Evolutionary conservation across 1,284 basidiomycete genomes (phyloP).

Genomic region (Ustilago crameri): DNA sequence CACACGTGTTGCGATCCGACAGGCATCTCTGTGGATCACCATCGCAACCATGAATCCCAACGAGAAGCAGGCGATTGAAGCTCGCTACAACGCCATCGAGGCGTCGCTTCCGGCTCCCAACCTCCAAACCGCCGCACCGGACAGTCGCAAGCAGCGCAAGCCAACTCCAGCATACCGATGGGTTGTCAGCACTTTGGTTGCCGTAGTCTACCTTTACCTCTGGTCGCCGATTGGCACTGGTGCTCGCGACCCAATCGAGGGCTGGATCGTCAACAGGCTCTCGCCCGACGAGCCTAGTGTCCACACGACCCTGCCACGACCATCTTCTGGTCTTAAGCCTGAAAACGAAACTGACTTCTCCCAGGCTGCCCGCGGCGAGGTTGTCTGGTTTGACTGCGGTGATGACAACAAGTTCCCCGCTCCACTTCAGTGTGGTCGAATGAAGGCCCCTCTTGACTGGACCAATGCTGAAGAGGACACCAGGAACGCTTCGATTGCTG

Average conservation of each 20-base stretch:
- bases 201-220: constrained; percentile 24
- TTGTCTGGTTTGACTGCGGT: constrained; percentile 46
- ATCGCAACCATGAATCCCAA: constrained; percentile 15
- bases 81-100: constrained; percentile 37
- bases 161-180: constrained; percentile 23
- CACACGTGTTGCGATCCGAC: not conserved
- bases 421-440: constrained; percentile 49
- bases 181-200: constrained; percentile 9
- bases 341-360: constrained; percentile 48
- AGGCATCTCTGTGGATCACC: not conserved
- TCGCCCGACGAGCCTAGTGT: too few relatives aligned
- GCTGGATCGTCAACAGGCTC: too few relatives aligned
- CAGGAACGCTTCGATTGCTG: constrained; percentile 49
- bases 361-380: constrained; percentile 32
- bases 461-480: constrained; percentile 40
- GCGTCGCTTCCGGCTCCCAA: constrained; percentile 22
- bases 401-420: constrained; percentile 35
- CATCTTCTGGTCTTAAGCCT: constrained; percentile 7
- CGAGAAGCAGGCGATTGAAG: constrained; percentile 26
- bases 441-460: constrained; percentile 54
- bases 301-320: not conserved
- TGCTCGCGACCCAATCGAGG: too few relatives aligned
- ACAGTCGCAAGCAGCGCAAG: constrained; percentile 20
- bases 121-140: constrained; percentile 5
- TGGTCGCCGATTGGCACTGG: constrained; percentile 16